Percentiles rank a stretch among this genome's conserved stretches.
phyloP scores from a whole-genome alignment of 768 basidiomycete species.

The Leccinum longicurvipes region DNA sequence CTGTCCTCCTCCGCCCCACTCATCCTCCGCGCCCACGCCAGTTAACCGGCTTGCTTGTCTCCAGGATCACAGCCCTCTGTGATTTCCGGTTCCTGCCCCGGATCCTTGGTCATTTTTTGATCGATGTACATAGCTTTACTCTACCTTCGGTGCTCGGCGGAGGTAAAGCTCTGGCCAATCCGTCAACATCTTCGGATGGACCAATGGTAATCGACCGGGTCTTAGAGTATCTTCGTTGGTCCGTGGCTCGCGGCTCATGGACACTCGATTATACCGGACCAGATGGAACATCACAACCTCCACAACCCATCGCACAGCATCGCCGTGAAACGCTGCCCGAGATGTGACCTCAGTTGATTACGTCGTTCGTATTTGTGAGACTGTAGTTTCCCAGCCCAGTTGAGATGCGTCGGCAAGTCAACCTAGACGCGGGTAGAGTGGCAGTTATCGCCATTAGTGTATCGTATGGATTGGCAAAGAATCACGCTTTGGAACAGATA shows the following conservation, averaged over 20 bases:
- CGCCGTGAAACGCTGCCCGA: background rate
- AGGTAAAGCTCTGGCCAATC: background rate
- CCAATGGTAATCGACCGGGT: background rate
- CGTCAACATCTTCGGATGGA: background rate
- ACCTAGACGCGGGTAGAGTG: background rate
- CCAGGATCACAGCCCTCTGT: conserved; percentile 3
- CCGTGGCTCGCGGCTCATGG: background rate
- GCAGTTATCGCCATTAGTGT: background rate
- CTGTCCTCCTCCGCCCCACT: background rate
- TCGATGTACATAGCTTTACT: background rate
- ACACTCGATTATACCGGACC: background rate
- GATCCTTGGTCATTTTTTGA: background rate
- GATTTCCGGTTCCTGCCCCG: background rate
- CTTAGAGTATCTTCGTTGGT: background rate
- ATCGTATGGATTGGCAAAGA: background rate
- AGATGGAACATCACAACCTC: background rate
- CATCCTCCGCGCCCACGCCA: no score
- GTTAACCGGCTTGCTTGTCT: background rate
- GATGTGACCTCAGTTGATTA: conserved; percentile 1
- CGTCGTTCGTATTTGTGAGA: conserved; percentile 7
- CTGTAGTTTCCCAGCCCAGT: background rate
- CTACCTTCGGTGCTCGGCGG: background rate
- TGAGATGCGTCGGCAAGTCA: conserved; percentile 11
- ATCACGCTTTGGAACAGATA: background rate
- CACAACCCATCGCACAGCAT: background rate